phyloP scores from a whole-genome alignment of 2,329 filamentous ascomycete genomes.

The Coniochaeta prunicola region DNA sequence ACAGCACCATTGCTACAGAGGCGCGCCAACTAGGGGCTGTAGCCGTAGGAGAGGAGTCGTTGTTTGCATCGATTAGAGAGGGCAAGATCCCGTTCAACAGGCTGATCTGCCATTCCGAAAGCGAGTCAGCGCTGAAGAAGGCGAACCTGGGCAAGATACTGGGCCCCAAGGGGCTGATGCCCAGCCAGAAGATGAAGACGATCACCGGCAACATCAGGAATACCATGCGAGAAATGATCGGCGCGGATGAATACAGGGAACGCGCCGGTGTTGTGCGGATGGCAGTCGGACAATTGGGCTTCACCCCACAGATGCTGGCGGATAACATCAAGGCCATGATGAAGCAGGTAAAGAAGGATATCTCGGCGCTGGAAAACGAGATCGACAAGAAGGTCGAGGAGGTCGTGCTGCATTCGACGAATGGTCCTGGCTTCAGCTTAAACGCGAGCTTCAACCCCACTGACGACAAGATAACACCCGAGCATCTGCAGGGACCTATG shows the following conservation, averaged over 20 bases:
- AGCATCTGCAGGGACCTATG: conserved; percentile 46
- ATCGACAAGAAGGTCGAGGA: conserved; percentile 66
- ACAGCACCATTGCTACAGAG: conserved; percentile 64
- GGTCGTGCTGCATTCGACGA: conserved; percentile 77
- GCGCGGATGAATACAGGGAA: conserved; percentile 83
- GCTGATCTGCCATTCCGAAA: conserved; percentile 77
- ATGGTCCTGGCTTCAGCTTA: conserved; percentile 79
- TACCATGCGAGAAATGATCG: conserved; percentile 75
- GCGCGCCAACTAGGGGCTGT: conserved; percentile 73
- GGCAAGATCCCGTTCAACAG: conserved; percentile 83
- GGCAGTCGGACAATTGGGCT: conserved; percentile 84
- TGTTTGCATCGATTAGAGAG: conserved; percentile 70
- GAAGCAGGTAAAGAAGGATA: conserved; percentile 70
- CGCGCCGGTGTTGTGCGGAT: conserved; percentile 75
- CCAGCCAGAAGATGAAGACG: conserved; percentile 78
- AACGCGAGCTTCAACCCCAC: conserved; percentile 68
- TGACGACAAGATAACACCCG: conserved; percentile 47
- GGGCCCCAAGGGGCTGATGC: conserved; percentile 89
- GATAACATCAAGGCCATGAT: conserved; percentile 78
- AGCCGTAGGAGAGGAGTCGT: conserved; percentile 74
- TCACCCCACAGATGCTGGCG: conserved; percentile 79
- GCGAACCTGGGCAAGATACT: conserved; percentile 73
- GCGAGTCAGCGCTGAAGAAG: conserved; percentile 71
- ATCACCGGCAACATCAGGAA: conserved; percentile 72
- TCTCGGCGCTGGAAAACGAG: conserved; percentile 54